Evolutionary conservation across 2,329 filamentous ascomycete genomes (phyloP).

Genomic region (Diaporthe helianthi): DNA sequence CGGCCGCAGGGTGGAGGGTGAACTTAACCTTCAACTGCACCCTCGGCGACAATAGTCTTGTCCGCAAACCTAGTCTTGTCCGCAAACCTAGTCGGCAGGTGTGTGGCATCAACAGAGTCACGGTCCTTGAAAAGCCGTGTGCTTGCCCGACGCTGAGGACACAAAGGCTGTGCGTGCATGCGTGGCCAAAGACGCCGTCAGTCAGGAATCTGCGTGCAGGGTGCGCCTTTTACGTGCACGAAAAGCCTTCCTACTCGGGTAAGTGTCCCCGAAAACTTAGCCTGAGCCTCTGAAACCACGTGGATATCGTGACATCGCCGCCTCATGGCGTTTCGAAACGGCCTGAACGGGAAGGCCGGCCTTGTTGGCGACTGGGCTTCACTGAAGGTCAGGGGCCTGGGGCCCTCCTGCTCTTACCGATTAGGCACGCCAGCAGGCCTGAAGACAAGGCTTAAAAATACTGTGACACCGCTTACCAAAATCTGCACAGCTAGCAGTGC

Average conservation of each 20-base stretch:
- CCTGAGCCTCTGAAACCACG: slow-evolving; percentile 23
- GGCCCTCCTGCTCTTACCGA: background rate
- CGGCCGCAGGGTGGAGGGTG: slow-evolving; percentile 18
- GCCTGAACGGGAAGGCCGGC: slow-evolving; percentile 23
- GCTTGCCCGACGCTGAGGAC: slow-evolving; percentile 5
- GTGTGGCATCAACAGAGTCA: background rate
- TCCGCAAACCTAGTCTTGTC: background rate
- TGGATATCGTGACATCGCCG: slow-evolving; percentile 17
- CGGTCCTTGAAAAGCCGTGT: background rate
- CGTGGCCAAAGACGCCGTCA: slow-evolving; percentile 20
- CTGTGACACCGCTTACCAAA: slow-evolving; percentile 17
- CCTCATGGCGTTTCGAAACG: slow-evolving; percentile 20
- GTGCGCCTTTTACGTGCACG: background rate
- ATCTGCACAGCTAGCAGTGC: slow-evolving; percentile 10
- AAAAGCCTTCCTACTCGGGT: slow-evolving; percentile 16
- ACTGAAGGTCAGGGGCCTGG: slow-evolving; percentile 6
- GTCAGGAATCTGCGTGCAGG: slow-evolving; percentile 4
- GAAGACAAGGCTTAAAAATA: slow-evolving; percentile 13
- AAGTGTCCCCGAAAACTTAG: slow-evolving; percentile 5
- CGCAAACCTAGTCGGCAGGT: background rate
- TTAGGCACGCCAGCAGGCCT: background rate
- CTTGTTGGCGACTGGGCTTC: slow-evolving; percentile 3
- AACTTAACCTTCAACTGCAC: slow-evolving; percentile 19
- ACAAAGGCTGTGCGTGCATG: slow-evolving; percentile 8
- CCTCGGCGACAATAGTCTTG: slow-evolving; percentile 18